Evolutionary conservation across 2,329 filamentous ascomycete genomes (phyloP).

Genomic region (Westerdykella sp.): DNA sequence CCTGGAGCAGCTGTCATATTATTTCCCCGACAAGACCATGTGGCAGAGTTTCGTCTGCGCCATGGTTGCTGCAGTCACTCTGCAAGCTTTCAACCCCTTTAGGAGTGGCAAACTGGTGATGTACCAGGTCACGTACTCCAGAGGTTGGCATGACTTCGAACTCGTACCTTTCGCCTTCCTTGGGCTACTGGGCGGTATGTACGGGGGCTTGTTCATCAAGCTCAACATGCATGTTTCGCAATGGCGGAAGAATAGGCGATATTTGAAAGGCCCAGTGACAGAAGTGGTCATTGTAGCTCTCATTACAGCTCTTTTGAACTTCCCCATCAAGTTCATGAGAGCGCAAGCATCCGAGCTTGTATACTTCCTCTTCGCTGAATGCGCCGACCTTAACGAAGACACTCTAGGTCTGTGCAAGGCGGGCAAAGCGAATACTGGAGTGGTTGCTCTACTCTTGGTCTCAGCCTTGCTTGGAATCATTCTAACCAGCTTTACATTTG

Average conservation of each 20-base stretch:
- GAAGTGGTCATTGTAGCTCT: conserved; percentile 78
- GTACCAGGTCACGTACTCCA: conserved; percentile 91
- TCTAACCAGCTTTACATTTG: conserved; percentile 82
- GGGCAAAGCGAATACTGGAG: conserved; percentile 72
- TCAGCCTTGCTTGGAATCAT: conserved; percentile 80
- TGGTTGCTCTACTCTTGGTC: conserved; percentile 74
- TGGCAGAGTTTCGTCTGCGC: conserved; percentile 99
- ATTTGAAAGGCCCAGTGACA: conserved; percentile 62
- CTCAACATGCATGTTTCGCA: conserved; percentile 80
- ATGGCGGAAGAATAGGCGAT: conserved; percentile 67
- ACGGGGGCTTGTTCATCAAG: conserved; percentile 91
- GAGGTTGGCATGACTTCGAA: conserved; percentile 91
- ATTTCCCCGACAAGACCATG: conserved; percentile 99
- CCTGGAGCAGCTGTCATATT: conserved; percentile 93
- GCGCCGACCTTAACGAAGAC: conserved; percentile 73
- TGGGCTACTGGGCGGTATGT: conserved; percentile 85
- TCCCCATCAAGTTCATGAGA: conserved; percentile 93
- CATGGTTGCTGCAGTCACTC: conserved; percentile 93
- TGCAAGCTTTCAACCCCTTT: conserved; percentile 91
- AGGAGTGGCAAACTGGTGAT: conserved; percentile 91
- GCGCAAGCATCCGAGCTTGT: conserved; percentile 88
- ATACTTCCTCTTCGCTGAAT: conserved; percentile 87
- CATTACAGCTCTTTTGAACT: conserved; percentile 84
- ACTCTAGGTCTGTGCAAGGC: conserved; percentile 86
- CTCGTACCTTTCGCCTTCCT: conserved; percentile 80